These are phyloP conservation scores for Plenodomus tracheiphilus DNA, from an alignment of 2,329 filamentous ascomycete species.

Conservation along the genomic window DNA sequence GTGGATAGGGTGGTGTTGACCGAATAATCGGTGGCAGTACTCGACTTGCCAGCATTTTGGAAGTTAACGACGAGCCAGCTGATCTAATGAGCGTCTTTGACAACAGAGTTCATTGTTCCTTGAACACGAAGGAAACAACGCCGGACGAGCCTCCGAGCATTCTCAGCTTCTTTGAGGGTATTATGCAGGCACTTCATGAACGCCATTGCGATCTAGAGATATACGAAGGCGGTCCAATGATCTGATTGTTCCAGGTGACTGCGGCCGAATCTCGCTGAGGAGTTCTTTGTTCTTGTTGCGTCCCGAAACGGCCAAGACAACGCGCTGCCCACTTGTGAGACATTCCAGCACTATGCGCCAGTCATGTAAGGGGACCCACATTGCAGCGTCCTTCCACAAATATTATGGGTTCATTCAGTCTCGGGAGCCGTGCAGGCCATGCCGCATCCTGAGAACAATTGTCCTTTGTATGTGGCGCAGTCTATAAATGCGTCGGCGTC, in stretches of 20 bases:
- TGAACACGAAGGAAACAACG: constrained; percentile 31
- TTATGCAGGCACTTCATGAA: constrained; percentile 28
- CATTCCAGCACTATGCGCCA: constrained; percentile 36
- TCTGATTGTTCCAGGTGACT: constrained; percentile 42
- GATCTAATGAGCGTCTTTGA: constrained; percentile 37
- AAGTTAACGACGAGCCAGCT: constrained; percentile 25
- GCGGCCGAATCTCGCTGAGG: constrained; percentile 31
- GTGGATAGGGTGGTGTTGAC: constrained; percentile 18
- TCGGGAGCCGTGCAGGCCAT: constrained; percentile 18
- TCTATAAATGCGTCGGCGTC: constrained; percentile 1
- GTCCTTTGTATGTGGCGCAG: constrained; percentile 5
- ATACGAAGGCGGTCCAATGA: constrained; percentile 31
- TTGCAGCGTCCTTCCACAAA: constrained; percentile 26
- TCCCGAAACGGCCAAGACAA: constrained; percentile 40
- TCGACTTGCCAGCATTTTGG: constrained; percentile 41
- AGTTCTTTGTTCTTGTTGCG: constrained; percentile 42
- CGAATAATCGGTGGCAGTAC: constrained; percentile 37
- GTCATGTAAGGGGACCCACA: constrained; percentile 42
- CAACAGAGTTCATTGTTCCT: constrained; percentile 39
- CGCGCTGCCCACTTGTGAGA: constrained; percentile 31
- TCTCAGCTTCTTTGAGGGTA: constrained; percentile 38
- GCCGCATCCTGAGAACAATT: constrained; percentile 5
- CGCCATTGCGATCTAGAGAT: constrained; percentile 26
- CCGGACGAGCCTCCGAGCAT: constrained; percentile 26
- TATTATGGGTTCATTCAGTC: constrained; percentile 16